These are phyloP conservation scores for Pinus tabuliformis DNA, from an alignment of 75 land plant genomes.

Conservation along the genomic window DNA sequence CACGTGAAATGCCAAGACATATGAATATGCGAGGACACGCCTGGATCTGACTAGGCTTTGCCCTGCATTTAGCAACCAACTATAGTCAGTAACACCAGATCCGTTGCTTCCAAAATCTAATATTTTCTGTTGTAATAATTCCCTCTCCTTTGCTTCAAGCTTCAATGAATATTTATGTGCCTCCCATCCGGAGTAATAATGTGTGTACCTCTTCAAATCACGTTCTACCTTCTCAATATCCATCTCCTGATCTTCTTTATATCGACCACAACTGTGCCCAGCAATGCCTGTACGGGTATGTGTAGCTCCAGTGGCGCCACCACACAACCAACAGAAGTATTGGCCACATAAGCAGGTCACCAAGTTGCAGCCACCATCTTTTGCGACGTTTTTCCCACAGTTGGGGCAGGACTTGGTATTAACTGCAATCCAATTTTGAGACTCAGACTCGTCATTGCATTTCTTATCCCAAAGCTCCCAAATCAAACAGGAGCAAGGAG, in stretches of 20 bases:
- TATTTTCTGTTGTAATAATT: constrained; percentile 55
- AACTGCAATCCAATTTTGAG: constrained; percentile 57
- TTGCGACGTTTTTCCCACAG: constrained; percentile 77
- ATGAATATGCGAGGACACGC: constrained; percentile 80
- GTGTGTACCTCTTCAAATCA: constrained; percentile 40
- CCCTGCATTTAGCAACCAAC: constrained; percentile 78
- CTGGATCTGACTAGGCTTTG: constrained; percentile 74
- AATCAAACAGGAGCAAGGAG: constrained; percentile 81
- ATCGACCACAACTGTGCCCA: constrained; percentile 88
- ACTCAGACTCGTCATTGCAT: constrained; percentile 79
- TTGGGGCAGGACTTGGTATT: constrained; percentile 84
- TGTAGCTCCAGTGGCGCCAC: constrained; percentile 66
- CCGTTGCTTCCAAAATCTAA: constrained; percentile 54
- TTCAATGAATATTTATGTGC: constrained; percentile 69
- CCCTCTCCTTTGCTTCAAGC: constrained; percentile 27
- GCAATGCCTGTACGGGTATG: constrained; percentile 17
- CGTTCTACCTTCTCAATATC: constrained; percentile 64
- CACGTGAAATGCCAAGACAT: constrained; percentile 79
- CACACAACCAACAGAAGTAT: constrained; percentile 92
- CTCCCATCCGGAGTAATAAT: constrained; percentile 64
- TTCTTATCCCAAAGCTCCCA: constrained; percentile 86
- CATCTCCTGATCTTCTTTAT: constrained; percentile 54
- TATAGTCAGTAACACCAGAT: constrained; percentile 51
- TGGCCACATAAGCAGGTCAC: constrained; percentile 79
- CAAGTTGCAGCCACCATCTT: constrained; percentile 82